These are phyloP conservation scores for Exophiala spinifera DNA, from an alignment of 2,329 filamentous ascomycete genomes.

Conservation along the genomic window DNA sequence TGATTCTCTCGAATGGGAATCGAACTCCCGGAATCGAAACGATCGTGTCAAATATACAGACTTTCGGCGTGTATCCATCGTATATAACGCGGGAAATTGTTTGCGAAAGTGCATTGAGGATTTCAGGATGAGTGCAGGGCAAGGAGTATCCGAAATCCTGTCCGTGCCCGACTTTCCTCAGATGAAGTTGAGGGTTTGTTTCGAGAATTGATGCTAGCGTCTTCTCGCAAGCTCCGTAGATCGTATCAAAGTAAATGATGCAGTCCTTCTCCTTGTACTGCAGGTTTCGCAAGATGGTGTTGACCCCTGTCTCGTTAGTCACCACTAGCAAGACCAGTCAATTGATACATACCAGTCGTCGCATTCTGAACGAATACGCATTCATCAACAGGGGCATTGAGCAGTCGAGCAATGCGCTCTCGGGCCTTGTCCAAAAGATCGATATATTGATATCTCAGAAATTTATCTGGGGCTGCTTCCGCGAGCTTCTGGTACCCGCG, in stretches of 20 bases:
- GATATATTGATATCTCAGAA: conserved; percentile 68
- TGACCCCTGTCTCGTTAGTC: conserved; percentile 51
- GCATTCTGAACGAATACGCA: conserved; percentile 80
- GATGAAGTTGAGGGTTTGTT: conserved; percentile 49
- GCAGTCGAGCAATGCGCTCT: conserved; percentile 59
- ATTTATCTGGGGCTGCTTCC: conserved; percentile 70
- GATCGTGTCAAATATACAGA: conserved; percentile 78
- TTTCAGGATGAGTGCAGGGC: conserved; percentile 66
- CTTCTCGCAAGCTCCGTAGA: conserved; percentile 76
- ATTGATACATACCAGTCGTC: conserved; percentile 50
- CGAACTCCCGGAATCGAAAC: conserved; percentile 73
- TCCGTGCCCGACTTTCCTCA: conserved; percentile 50
- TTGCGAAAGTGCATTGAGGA: conserved; percentile 60
- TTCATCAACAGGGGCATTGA: conserved; percentile 64
- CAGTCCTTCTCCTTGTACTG: conserved; percentile 66
- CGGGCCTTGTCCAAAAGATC: conserved; percentile 63
- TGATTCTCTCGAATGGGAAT: conserved; percentile 72
- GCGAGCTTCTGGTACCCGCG: conserved; percentile 63
- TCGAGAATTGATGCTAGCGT: conserved; percentile 71
- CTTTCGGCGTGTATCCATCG: conserved; percentile 59
- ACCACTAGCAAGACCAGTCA: neutral
- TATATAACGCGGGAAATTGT: conserved; percentile 55
- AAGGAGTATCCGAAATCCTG: conserved; percentile 51
- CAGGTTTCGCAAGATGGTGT: conserved; percentile 76
- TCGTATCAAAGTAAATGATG: conserved; percentile 62